Percentiles rank a stretch among this genome's conserved stretches.
Conservation (phyloP, 768 basidiomycete genomes). For the Boletellus ananas region DNA sequence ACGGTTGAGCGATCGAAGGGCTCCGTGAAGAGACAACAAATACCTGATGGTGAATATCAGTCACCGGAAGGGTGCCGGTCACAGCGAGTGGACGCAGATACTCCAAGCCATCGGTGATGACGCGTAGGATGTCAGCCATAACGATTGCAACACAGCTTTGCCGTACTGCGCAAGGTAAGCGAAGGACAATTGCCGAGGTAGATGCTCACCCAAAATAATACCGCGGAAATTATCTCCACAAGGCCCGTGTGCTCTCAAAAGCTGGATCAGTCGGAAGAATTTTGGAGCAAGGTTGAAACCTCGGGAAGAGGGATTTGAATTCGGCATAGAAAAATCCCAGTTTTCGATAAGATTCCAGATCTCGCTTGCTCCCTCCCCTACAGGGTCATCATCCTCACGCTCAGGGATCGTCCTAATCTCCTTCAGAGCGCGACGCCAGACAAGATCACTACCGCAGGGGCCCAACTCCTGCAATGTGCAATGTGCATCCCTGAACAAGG, state of each 20-base stretch:
- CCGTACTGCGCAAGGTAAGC: constrained; percentile 42
- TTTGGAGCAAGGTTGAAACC: constrained; percentile 70
- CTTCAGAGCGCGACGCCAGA: constrained; percentile 58
- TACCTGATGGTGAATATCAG: constrained; percentile 34
- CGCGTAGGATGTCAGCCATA: constrained; percentile 57
- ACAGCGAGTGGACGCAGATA: constrained; percentile 57
- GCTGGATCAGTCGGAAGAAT: constrained; percentile 55
- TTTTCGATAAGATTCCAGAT: constrained; percentile 46
- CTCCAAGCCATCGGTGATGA: constrained; percentile 44
- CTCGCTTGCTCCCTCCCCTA: constrained; percentile 23
- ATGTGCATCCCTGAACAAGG: constrained; percentile 46
- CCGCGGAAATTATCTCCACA: constrained; percentile 61
- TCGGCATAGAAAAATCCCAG: constrained; percentile 64
- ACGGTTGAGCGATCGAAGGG: constrained; percentile 5
- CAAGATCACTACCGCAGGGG: constrained; percentile 62
- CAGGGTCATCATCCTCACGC: constrained; percentile 34
- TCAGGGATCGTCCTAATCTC: constrained; percentile 31
- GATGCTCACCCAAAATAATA: constrained; percentile 56
- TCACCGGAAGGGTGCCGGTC: constrained; percentile 34
- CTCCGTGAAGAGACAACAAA: constrained; percentile 2
- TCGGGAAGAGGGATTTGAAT: constrained; percentile 50
- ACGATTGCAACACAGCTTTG: constrained; percentile 49
- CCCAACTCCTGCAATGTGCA: constrained; percentile 54
- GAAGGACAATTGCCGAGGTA: constrained; percentile 32
- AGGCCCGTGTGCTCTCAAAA: constrained; percentile 51